phyloP scores from a whole-genome alignment of 306 rosid genomes.

The Dryas drummondii region DNA sequence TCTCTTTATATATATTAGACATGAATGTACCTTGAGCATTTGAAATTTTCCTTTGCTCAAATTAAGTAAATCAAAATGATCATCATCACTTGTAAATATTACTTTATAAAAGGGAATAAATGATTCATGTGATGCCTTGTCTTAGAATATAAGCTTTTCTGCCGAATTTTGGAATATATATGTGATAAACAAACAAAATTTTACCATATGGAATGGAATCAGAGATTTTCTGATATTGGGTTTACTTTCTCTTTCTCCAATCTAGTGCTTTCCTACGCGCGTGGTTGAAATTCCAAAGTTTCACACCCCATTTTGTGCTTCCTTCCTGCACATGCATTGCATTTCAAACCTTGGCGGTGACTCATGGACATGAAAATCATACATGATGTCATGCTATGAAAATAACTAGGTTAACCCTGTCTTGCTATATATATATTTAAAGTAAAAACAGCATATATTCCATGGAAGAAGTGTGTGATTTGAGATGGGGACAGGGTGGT shows the following conservation, averaged over 20 bases:
- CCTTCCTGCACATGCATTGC: not conserved
- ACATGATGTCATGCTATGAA: not conserved
- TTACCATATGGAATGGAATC: not conserved
- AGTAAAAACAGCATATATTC: not conserved
- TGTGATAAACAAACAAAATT: not conserved
- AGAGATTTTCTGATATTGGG: not conserved
- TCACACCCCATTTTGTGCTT: not conserved
- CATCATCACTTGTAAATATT: not conserved
- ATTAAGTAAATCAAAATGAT: not conserved
- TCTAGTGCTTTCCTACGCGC: not conserved
- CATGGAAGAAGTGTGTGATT: not conserved
- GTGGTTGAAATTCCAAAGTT: not conserved
- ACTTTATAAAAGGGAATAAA: not conserved
- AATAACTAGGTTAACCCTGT: not conserved
- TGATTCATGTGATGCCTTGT: not conserved
- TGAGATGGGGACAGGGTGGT: slow-evolving; percentile 32
- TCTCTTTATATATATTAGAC: too few species aligned
- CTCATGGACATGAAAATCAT: not conserved
- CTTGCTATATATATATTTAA: not conserved
- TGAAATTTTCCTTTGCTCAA: not conserved
- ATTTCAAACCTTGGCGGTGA: not conserved
- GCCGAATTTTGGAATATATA: not conserved
- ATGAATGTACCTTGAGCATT: too few species aligned
- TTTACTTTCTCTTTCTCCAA: not conserved
- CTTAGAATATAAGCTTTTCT: not conserved